phyloP scores from a whole-genome alignment of 2,329 filamentous ascomycete genomes.

The Lachnum nothofagi region DNA sequence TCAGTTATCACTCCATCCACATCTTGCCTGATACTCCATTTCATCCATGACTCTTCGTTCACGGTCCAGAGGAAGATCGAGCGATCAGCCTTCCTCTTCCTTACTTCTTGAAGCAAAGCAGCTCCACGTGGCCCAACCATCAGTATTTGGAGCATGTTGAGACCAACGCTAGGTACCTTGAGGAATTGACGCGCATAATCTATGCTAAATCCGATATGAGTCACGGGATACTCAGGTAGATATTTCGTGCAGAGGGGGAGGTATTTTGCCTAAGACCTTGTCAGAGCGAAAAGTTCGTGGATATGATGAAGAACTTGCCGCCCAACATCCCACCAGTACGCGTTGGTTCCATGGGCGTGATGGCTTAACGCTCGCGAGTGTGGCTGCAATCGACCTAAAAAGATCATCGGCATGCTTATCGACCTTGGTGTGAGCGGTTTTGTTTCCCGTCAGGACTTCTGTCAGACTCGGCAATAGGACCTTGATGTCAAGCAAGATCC shows the following conservation, averaged over 20 bases:
- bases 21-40: constrained; percentile 62
- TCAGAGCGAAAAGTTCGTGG: not conserved
- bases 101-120: constrained; percentile 60
- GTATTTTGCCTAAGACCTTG: constrained; percentile 52
- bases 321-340: constrained; percentile 79
- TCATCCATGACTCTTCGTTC: constrained; percentile 73
- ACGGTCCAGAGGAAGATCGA: constrained; percentile 80
- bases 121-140: constrained; percentile 64
- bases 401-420: constrained; percentile 68
- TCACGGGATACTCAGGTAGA: constrained; percentile 58
- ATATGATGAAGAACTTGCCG: constrained; percentile 40
- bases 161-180: constrained; percentile 59
- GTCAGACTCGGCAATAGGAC: constrained; percentile 37
- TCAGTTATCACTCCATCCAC: constrained; percentile 85
- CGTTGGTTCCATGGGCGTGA: constrained; percentile 63
- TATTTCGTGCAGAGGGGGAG: constrained; percentile 57
- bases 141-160: constrained; percentile 69
- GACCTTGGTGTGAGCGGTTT: constrained; percentile 40
- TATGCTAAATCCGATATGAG: constrained; percentile 60
- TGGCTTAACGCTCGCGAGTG: constrained; percentile 50
- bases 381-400: constrained; percentile 60
- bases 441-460: not conserved
- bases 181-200: constrained; percentile 65
- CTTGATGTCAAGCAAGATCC: constrained; percentile 87
- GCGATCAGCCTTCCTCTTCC: constrained; percentile 42